These are phyloP conservation scores for Penicillium thymicola DNA, from an alignment of 2,329 filamentous ascomycete genomes.

Conservation along the genomic window DNA sequence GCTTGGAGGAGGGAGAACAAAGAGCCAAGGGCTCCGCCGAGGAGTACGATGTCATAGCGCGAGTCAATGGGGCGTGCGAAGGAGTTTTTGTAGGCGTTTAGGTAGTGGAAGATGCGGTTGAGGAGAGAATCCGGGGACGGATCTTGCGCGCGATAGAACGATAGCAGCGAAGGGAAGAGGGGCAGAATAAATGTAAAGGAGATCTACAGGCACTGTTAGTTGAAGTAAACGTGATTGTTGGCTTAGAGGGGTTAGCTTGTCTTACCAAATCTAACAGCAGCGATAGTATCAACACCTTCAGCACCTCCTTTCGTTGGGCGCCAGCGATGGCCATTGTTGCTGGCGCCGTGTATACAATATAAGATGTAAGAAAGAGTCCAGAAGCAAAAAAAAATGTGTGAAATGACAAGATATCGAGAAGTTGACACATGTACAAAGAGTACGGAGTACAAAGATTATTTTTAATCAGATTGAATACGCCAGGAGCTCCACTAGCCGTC, in stretches of 20 bases:
- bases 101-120: constrained; percentile 71
- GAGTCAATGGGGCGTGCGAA: constrained; percentile 93
- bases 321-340: constrained; percentile 37
- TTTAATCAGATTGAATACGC: background rate
- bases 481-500: background rate
- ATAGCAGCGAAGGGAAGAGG: constrained; percentile 88
- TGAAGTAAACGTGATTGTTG: background rate
- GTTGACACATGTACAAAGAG: background rate
- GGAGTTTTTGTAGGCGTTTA: constrained; percentile 92
- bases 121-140: constrained; percentile 63
- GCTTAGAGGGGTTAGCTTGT: constrained; percentile 9
- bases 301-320: constrained; percentile 68
- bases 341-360: constrained; percentile 6
- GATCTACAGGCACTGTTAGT: constrained; percentile 58
- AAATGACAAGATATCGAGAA: background rate
- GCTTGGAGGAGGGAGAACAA: constrained; percentile 92
- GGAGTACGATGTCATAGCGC: constrained; percentile 91
- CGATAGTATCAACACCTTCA: constrained; percentile 84
- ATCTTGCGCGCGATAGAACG: constrained; percentile 90
- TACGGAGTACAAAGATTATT: background rate
- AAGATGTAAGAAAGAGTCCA: background rate
- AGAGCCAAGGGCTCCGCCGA: constrained; percentile 89
- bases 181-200: constrained; percentile 98
- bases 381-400: background rate
- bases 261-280: constrained; percentile 83